A percentile compares a stretch with the other conserved stretches of the same genome.
Conservation (phyloP, 2,329 filamentous ascomycete genomes). For the Periconia digitata region DNA sequence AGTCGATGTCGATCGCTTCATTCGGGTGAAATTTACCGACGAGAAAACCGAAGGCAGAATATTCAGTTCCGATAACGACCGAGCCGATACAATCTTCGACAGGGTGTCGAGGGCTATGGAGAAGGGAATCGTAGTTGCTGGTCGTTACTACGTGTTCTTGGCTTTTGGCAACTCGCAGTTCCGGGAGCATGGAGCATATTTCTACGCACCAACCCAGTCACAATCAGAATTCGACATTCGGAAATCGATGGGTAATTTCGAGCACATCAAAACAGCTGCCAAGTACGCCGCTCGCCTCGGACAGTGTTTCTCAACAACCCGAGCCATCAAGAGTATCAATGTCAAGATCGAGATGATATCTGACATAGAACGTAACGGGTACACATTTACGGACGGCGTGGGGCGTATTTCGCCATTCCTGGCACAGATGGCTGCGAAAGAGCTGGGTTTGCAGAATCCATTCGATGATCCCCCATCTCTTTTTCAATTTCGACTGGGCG, state of each 20-base stretch:
- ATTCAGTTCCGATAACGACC: slow-evolving; percentile 30
- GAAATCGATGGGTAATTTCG: slow-evolving; percentile 82
- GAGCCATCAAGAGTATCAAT: slow-evolving; percentile 66
- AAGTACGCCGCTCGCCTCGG: slow-evolving; percentile 88
- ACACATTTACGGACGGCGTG: slow-evolving; percentile 86
- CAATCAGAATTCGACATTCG: slow-evolving; percentile 77
- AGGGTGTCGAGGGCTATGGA: slow-evolving; percentile 70
- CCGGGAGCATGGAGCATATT: slow-evolving; percentile 87
- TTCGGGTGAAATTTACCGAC: slow-evolving; percentile 87
- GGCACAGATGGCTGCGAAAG: slow-evolving; percentile 70
- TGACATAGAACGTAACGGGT: slow-evolving; percentile 70
- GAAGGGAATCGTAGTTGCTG: slow-evolving; percentile 81
- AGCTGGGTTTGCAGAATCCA: slow-evolving; percentile 63
- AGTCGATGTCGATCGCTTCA: slow-evolving; percentile 72
- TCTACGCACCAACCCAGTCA: slow-evolving; percentile 74
- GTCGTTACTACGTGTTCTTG: slow-evolving; percentile 82
- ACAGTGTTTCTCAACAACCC: slow-evolving; percentile 93
- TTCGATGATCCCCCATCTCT: slow-evolving; percentile 68
- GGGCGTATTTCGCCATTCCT: slow-evolving; percentile 85
- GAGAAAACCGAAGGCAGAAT: slow-evolving; percentile 61
- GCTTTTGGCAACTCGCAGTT: slow-evolving; percentile 96
- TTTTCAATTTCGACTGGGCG: slow-evolving; percentile 89
- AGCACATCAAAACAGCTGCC: slow-evolving; percentile 78
- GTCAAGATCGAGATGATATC: slow-evolving; percentile 61
- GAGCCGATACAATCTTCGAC: slow-evolving; percentile 64